Conservation (phyloP, 805 yeast species). For the Nakazawaea siamensis region DNA sequence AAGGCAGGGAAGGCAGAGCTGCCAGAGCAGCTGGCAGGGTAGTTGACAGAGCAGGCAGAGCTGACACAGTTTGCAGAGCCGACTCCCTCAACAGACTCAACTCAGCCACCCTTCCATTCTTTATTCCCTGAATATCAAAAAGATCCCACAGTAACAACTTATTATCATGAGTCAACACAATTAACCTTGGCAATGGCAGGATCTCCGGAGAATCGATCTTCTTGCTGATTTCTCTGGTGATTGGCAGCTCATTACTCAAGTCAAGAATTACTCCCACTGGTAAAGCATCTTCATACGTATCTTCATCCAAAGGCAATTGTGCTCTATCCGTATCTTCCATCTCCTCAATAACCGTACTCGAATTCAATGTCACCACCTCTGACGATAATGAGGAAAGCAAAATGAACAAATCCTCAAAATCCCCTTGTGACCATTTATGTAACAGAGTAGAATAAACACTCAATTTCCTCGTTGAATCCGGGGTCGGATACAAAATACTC, state of each 20-base stretch:
- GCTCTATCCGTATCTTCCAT: conserved; percentile 69
- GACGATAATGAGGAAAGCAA: conserved; percentile 58
- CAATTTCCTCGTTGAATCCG: conserved; percentile 37
- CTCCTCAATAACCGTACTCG: conserved; percentile 31
- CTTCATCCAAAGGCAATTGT: conserved; percentile 61
- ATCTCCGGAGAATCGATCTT: conserved; percentile 28
- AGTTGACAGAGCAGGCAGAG: no score
- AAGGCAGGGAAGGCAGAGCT: no score
- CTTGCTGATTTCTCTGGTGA: conserved; percentile 39
- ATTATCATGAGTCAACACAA: conserved; percentile 59
- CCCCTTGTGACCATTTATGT: conserved; percentile 25
- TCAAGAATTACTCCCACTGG: conserved; percentile 69
- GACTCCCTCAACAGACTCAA: neutral
- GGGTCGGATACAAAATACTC: conserved; percentile 42
- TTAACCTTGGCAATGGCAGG: conserved; percentile 63
- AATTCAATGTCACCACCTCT: conserved; percentile 45
- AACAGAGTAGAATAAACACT: conserved; percentile 34
- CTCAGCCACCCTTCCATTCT: conserved; percentile 20
- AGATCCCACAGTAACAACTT: conserved; percentile 56
- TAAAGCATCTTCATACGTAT: conserved; percentile 56
- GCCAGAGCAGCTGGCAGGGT: no score
- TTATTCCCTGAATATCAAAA: conserved; percentile 46
- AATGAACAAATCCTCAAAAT: conserved; percentile 25
- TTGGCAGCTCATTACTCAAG: conserved; percentile 32
- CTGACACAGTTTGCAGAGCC: no score